Base-by-base conservation (phyloP, 2,329 filamentous ascomycete species). In the Trichoderma koningiopsis region DNA sequence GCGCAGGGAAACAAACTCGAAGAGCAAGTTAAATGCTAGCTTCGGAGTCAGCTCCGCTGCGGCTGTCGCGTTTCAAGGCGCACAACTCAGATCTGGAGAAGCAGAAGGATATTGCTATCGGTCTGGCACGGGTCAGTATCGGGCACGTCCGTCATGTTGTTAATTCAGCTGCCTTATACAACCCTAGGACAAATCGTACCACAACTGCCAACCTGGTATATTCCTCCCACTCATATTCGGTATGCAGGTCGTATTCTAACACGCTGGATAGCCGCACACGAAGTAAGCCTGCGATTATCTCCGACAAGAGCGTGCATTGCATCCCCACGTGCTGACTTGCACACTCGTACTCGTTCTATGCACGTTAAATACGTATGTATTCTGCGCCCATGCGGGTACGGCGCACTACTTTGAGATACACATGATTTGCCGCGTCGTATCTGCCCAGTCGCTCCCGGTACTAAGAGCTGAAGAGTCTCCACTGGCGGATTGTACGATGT, bases 281-380 rank as follows among this genome's bases (percentile, higher is more conserved):
- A 43, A 49, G 47, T 49, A 49, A 13, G n/a, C 24, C 47, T 33
- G 43, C 40, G 29, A 49, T 33, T 24, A 27, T 40, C 43, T 61
- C 37, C 40, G 40, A 62, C 33, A 19, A 43, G 40, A 40, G 49
- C 62, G 40, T 65, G 49, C 52, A 56, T 65, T 43, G 49, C 52
- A 56, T 65, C 33, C 35, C 62, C 62, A 65, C 62, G 62, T 65
- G 62, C 33, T 57, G 35, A 35, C 55, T 55, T 29, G 24, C 27
- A 29, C 49, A 43, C 24, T 55, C 52, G 52, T 55, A 55, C 52
- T 55, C 14, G 52, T 43, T 43, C 40, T 16, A 43, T 43, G 40
- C 40, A 43, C 5, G 40, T 43, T 19, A 43, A 43, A 43, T 19
- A 7, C 7, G 40, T n/a, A n/a, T 13, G 33, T n/a, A n/a, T 43